A percentile compares a stretch with the other conserved stretches of the same genome.
phyloP scores from a whole-genome alignment of 495 filamentous ascomycete species.

The Annulohypoxylon bovei region DNA sequence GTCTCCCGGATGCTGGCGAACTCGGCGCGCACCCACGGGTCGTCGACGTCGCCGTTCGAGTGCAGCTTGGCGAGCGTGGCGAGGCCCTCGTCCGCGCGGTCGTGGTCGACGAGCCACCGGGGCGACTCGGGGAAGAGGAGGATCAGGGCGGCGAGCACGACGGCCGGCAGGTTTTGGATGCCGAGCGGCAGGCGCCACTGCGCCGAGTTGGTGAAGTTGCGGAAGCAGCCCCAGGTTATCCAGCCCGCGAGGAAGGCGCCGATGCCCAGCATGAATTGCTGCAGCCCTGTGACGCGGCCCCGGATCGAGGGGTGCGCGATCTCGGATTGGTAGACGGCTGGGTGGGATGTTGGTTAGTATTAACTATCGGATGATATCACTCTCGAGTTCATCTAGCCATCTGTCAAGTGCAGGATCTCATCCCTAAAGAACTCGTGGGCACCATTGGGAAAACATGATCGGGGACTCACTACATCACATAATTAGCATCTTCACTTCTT shows the following conservation, averaged over 20 bases:
- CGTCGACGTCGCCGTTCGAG: constrained; percentile 63
- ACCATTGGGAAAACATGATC: neutral
- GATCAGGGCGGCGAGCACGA: constrained; percentile 64
- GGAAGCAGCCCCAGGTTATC: constrained; percentile 55
- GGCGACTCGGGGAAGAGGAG: constrained; percentile 68
- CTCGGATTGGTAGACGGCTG: constrained; percentile 62
- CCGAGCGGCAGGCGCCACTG: constrained; percentile 68
- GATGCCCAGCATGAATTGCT: constrained; percentile 71
- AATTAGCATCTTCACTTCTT: constrained; percentile 3
- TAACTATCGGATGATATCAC: too few species aligned
- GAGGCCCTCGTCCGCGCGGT: constrained; percentile 62
- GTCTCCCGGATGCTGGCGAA: constrained; percentile 73
- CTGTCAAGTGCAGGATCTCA: too few species aligned
- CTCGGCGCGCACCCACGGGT: constrained; percentile 71
- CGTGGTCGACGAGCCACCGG: constrained; percentile 69
- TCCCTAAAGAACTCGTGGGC: neutral
- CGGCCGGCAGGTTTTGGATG: constrained; percentile 67
- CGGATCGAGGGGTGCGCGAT: constrained; percentile 61
- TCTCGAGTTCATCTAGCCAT: too few species aligned
- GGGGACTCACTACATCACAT: constrained; percentile 21
- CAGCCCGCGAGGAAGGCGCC: constrained; percentile 60
- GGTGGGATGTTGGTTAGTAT: constrained; percentile 53
- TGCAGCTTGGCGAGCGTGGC: constrained; percentile 68
- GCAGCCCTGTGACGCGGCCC: constrained; percentile 64
- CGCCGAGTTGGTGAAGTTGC: constrained; percentile 40